Evolutionary conservation across 257 asterid genomes (phyloP).

Genomic region (Przewalskia tangutica): DNA sequence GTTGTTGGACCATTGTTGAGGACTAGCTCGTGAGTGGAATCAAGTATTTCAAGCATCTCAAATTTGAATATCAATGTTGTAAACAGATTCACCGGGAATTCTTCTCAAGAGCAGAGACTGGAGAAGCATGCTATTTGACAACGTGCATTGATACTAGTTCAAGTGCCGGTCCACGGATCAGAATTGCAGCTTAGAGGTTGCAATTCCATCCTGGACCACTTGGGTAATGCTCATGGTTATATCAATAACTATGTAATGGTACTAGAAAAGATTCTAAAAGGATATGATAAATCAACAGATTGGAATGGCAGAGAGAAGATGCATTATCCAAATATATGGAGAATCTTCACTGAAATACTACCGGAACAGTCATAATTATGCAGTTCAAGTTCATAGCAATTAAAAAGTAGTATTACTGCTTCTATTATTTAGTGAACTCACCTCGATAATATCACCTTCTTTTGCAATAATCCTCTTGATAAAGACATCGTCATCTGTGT

Average conservation of each 20-base stretch:
- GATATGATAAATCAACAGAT: neutral
- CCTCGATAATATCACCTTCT: slow-evolving; percentile 86
- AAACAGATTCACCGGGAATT: neutral
- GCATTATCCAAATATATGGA: neutral
- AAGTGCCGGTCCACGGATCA: neutral
- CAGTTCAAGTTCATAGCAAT: neutral
- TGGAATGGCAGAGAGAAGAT: neutral
- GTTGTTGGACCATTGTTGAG: neutral
- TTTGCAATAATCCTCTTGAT: slow-evolving; percentile 84
- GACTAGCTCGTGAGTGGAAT: neutral
- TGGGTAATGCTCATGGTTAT: neutral
- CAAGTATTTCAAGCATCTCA: neutral
- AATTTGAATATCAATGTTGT: neutral
- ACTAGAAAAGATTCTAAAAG: neutral
- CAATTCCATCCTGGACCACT: neutral
- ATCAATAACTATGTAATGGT: neutral
- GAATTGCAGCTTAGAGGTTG: neutral
- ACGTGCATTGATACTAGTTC: neutral
- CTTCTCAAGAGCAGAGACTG: neutral
- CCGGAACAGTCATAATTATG: neutral
- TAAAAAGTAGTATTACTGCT: neutral
- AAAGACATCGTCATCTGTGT: slow-evolving; percentile 58
- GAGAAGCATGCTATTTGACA: neutral
- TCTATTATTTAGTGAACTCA: slow-evolving; percentile 17
- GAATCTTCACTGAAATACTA: neutral